These are phyloP conservation scores for Tricholoma bakamatsutake DNA, from an alignment of 768 basidiomycete genomes.

Conservation along the genomic window DNA sequence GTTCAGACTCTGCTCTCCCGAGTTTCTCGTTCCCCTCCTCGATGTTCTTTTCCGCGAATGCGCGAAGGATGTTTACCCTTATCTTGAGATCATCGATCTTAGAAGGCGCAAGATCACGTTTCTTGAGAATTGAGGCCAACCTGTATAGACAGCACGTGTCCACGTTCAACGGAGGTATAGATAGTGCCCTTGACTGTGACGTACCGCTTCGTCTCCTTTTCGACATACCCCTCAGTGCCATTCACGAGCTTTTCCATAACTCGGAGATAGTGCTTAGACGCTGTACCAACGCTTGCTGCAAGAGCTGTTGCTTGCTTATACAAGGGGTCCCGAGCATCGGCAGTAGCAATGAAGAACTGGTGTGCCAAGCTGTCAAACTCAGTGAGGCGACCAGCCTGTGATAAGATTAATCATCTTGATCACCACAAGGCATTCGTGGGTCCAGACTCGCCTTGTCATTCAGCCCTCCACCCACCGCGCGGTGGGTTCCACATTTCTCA, in stretches of 20 bases:
- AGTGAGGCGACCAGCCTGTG: conserved; percentile 74
- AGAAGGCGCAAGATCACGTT: conserved; percentile 64
- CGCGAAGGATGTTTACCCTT: conserved; percentile 79
- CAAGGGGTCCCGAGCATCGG: conserved; percentile 52
- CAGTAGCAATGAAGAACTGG: conserved; percentile 62
- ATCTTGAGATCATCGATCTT: conserved; percentile 94
- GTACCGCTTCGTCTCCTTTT: conserved; percentile 83
- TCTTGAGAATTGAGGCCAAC: conserved; percentile 69
- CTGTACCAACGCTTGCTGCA: conserved; percentile 41
- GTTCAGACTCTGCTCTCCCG: conserved; percentile 35
- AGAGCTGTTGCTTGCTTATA: conserved; percentile 58
- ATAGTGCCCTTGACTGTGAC: conserved; percentile 14
- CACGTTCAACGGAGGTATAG: background rate
- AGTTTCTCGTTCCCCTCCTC: conserved; percentile 31
- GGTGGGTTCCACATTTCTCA: conserved; percentile 80
- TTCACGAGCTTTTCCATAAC: conserved; percentile 85
- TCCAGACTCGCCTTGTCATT: conserved; percentile 47
- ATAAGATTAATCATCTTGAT: background rate
- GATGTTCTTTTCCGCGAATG: conserved; percentile 45
- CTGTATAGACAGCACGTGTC: conserved; percentile 31
- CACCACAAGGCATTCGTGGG: background rate
- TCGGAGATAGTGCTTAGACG: conserved; percentile 75
- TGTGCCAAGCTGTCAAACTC: conserved; percentile 75
- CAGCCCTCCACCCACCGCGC: conserved; percentile 78
- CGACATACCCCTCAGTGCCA: conserved; percentile 66